Percentiles rank a stretch among this genome's conserved stretches.
These are phyloP conservation scores for Mycena citricolor DNA, from an alignment of 1,284 basidiomycete genomes.

Conservation along the genomic window DNA sequence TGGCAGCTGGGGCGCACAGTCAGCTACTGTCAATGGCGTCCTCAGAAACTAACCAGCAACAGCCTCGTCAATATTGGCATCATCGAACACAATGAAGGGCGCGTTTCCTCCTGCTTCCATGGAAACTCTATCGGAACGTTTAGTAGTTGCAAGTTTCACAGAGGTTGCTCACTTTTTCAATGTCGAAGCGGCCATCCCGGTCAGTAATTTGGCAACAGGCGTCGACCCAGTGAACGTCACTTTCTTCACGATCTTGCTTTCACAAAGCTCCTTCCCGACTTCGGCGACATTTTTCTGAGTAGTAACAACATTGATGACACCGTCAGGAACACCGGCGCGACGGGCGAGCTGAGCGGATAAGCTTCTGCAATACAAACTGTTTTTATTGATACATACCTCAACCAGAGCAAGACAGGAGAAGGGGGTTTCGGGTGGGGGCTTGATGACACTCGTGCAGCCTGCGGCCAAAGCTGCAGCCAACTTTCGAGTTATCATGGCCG, in stretches of 20 bases:
- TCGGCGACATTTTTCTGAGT: constrained; percentile 79
- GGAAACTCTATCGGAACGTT: constrained; percentile 58
- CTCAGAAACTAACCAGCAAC: no score
- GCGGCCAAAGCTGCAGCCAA: constrained; percentile 88
- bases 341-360: constrained; percentile 63
- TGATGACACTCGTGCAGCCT: constrained; percentile 95
- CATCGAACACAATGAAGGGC: constrained; percentile 96
- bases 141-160: constrained; percentile 1
- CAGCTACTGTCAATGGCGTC: neutral
- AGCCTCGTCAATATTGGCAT: constrained; percentile 92
- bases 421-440: constrained; percentile 95
- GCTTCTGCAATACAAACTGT: no score
- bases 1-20: constrained; percentile 54
- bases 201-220: constrained; percentile 87
- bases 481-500: constrained; percentile 92
- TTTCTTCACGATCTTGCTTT: constrained; percentile 77
- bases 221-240: constrained; percentile 96
- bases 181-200: constrained; percentile 79
- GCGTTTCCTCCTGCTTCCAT: constrained; percentile 90
- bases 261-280: constrained; percentile 83
- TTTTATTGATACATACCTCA: constrained; percentile 50
- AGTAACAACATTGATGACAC: constrained; percentile 94
- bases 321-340: constrained; percentile 90
- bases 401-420: constrained; percentile 89
- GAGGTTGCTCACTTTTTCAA: constrained; percentile 76